Percentiles rank a stretch among this genome's conserved stretches.
phyloP scores from a whole-genome alignment of 129 eudicot species.

The Escallonia herrerae region DNA sequence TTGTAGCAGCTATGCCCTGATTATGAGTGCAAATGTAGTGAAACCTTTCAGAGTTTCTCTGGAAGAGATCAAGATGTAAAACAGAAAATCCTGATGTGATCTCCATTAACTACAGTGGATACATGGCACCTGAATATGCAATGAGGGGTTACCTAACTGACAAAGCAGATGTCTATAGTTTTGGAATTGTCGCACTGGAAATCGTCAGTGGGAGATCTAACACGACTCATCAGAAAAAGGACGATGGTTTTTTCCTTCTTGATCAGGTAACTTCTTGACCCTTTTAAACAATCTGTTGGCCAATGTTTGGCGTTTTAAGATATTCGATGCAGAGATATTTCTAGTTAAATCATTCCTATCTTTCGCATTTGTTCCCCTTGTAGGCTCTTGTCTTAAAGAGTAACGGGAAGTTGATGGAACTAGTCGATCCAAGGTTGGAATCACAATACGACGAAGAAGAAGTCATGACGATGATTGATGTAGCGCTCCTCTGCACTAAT shows the following conservation, averaged over 20 bases:
- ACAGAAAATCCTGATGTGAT: neutral
- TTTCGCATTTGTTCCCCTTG: neutral
- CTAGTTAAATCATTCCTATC: no score
- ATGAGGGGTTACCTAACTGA: conserved; percentile 44
- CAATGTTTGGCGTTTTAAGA: no score
- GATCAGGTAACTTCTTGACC: conserved; percentile 34
- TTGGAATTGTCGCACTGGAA: conserved; percentile 44
- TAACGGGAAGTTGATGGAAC: conserved; percentile 25
- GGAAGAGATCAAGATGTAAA: neutral
- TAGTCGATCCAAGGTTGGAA: conserved; percentile 34
- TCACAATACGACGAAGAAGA: conserved; percentile 24
- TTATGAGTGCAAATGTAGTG: no score
- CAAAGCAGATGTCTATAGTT: conserved; percentile 64
- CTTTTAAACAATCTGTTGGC: no score
- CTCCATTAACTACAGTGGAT: conserved; percentile 30
- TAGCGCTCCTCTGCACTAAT: conserved; percentile 28
- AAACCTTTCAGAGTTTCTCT: neutral
- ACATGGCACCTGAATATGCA: conserved; percentile 68
- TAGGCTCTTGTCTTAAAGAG: conserved; percentile 32
- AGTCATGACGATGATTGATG: conserved; percentile 10
- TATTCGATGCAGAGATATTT: no score
- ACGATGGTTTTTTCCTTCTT: conserved; percentile 29
- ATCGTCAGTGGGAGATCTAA: conserved; percentile 45
- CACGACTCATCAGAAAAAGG: conserved; percentile 22
- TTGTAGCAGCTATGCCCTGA: no score